Evolutionary conservation across 495 filamentous ascomycete genomes (phyloP), one percentile per base, ranked within the genome.

Genomic region (Penicillium roqueforti): DNA sequence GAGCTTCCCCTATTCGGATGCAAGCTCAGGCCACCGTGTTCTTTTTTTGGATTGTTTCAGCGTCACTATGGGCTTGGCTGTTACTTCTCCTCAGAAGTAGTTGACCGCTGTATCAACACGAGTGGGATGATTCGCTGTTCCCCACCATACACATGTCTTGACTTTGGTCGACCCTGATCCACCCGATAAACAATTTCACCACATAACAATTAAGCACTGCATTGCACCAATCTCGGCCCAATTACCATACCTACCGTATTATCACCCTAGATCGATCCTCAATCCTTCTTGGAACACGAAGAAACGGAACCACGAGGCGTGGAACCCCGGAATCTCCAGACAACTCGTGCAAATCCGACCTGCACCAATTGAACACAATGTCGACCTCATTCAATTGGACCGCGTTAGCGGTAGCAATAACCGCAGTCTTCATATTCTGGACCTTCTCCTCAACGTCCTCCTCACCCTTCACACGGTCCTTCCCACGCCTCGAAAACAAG

Each of bases 401-500:
- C 49, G 59, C 68, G 0, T 14, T 73, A 16, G 73, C 61, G 29
- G 55, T 71, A n/a, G 66, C 66, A 18, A 56, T 74, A 32, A 58
- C 63, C 6, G 64, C 66, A 3, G 57, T 74, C 40, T 68, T 73
- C 56, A 16, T 74, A 50, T 74, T 75, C 64, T 79, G 77, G 72
- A 74, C 69, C 20, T 68, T 71, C 61, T 81, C 67, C 53, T 80
- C 70, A 55, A 79, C 73, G 66, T 83, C 62, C 55, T 79, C 57
- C 48, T 93, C 58, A 74, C 88, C 51, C 56, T 91, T 63, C 74
- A 85, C 69, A 59, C 83, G 69, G 8, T 78, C 81, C 25, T 87
- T 91, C 60, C 89, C 89, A 1, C 81, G 69, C 48, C 76, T 95
- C 52, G 75, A 75, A 53, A 85, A 87, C 74, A 91, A 95, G 75